Conservation (phyloP, 345 rosid genomes). For the Sonneratia caseolaris region DNA sequence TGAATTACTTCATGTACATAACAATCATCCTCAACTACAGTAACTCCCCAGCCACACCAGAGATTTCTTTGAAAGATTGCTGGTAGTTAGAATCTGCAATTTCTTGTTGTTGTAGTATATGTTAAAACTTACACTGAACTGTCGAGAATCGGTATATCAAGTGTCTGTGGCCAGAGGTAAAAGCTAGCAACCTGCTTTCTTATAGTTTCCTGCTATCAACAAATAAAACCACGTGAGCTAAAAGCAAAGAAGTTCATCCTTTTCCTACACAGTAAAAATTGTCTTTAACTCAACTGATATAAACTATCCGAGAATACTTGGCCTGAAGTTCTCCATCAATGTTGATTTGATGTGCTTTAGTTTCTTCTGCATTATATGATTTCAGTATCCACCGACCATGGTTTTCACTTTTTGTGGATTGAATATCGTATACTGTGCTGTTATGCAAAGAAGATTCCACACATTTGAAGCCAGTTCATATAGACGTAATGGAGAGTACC, state of each 20-base stretch:
- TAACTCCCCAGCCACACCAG: background rate
- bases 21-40: background rate
- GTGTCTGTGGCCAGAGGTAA: slow-evolving; percentile 44
- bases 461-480: background rate
- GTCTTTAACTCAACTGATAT: background rate
- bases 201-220: slow-evolving; percentile 30
- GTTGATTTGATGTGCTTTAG: background rate
- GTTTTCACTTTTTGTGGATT: background rate
- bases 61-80: background rate
- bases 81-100: background rate
- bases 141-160: slow-evolving; percentile 39
- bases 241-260: background rate
- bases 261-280: background rate
- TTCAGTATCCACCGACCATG: background rate
- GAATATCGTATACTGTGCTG: background rate
- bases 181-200: slow-evolving; percentile 33
- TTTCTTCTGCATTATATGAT: background rate
- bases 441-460: background rate
- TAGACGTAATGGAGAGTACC: background rate
- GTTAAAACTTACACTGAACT: slow-evolving; percentile 28
- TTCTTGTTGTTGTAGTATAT: background rate
- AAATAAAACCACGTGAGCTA: background rate
- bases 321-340: background rate
- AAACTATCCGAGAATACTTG: background rate
- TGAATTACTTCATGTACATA: background rate